These are phyloP conservation scores for Closterium sp. DNA, from an alignment of 139 green algal species.

Conservation along the genomic window DNA sequence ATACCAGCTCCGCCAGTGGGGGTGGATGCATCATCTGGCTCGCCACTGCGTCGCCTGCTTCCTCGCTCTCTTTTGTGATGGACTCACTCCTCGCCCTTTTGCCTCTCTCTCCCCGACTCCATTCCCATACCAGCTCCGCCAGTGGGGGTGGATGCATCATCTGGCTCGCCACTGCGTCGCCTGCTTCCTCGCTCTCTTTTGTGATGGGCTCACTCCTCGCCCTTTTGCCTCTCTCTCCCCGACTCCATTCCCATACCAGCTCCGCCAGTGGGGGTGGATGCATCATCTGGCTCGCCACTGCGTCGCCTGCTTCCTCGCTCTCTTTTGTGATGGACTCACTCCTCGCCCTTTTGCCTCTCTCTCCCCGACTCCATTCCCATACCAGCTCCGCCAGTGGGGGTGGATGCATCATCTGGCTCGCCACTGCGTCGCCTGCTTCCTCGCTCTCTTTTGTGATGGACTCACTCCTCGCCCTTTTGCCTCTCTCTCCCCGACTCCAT, in stretches of 20 bases:
- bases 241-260: constrained; percentile 53
- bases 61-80: constrained; percentile 64
- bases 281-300: constrained; percentile 88
- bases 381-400: constrained; percentile 71
- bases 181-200: constrained; percentile 85
- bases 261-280: constrained; percentile 81
- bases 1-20: constrained; percentile 67
- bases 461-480: no score
- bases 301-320: constrained; percentile 96
- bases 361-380: no score
- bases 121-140: constrained; percentile 60
- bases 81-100: no score
- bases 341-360: no score
- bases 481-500: no score
- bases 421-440: constrained; percentile 93
- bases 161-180: constrained; percentile 87
- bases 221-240: no score
- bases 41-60: constrained; percentile 94
- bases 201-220: no score
- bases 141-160: constrained; percentile 91
- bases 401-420: constrained; percentile 95
- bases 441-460: constrained; percentile 61
- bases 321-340: no score
- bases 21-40: constrained; percentile 94
- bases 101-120: no score